Percentiles rank a stretch among this genome's conserved stretches.
phyloP scores from a whole-genome alignment of 164 flowering plant genomes.

The Cinnamomum chago region DNA sequence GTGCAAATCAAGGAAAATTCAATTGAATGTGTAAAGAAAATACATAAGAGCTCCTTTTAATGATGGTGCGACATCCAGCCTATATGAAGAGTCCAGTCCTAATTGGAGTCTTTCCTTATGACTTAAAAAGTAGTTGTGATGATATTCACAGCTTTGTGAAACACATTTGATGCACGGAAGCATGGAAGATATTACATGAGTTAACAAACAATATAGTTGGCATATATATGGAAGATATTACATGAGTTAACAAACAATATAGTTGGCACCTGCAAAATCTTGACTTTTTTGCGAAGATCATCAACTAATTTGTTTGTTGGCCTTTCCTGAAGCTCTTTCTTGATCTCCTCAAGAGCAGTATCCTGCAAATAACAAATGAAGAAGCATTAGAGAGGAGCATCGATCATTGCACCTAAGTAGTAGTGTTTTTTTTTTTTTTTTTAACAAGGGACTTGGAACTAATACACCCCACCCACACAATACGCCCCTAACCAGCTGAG shows the following conservation, averaged over 20 bases:
- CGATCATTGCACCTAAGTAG: not conserved
- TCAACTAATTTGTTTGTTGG: conserved; percentile 87
- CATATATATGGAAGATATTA: conserved; percentile 11
- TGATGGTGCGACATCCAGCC: too few species aligned
- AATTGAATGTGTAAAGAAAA: too few species aligned
- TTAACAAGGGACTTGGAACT: too few species aligned
- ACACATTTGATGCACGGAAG: too few species aligned
- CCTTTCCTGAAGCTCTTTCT: conserved; percentile 84
- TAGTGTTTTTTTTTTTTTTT: not conserved
- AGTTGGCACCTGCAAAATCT: conserved; percentile 82
- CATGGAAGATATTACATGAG: not conserved
- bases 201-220: not conserved
- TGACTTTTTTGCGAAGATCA: conserved; percentile 91
- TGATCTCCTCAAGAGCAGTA: conserved; percentile 62
- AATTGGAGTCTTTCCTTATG: too few species aligned
- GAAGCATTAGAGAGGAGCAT: not conserved
- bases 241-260: not conserved
- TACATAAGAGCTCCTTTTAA: too few species aligned
- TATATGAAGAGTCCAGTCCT: too few species aligned
- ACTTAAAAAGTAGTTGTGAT: too few species aligned
- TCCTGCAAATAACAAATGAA: conserved; percentile 47
- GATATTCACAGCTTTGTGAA: too few species aligned
- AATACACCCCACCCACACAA: too few species aligned
- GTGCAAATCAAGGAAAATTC: too few species aligned
- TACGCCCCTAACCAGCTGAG: too few species aligned